Percentiles rank a stretch among this genome's conserved stretches.
Conservation (phyloP, 805 yeast species). For the Saccharomyces eubayanus region DNA sequence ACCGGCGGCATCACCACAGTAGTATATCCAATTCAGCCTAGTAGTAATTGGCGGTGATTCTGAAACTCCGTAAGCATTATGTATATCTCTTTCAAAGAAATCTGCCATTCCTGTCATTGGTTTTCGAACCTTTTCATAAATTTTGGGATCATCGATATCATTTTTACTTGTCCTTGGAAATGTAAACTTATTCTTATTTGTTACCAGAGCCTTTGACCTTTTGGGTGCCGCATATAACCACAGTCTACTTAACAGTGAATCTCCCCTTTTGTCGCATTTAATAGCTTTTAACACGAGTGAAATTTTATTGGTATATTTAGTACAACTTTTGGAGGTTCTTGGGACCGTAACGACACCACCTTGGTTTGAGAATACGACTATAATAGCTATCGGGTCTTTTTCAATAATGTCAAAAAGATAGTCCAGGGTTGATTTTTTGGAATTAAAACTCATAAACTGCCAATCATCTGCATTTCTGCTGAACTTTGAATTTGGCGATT, state of each 20-base stretch:
- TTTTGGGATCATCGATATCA: not conserved
- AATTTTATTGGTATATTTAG: constrained; percentile 37
- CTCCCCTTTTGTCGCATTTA: constrained; percentile 20
- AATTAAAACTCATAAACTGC: constrained; percentile 48
- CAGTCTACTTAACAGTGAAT: constrained; percentile 19
- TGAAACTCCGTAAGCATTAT: constrained; percentile 4
- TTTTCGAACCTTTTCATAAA: constrained; percentile 45
- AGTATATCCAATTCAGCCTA: constrained; percentile 27
- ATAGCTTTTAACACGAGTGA: constrained; percentile 31
- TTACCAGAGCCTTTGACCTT: constrained; percentile 33
- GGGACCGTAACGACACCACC: constrained; percentile 42
- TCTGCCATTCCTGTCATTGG: constrained; percentile 77
- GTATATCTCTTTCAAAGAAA: constrained; percentile 31
- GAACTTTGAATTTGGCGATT: constrained; percentile 40
- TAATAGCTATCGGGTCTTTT: constrained; percentile 24
- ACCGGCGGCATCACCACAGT: constrained; percentile 97
- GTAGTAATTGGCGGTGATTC: not conserved
- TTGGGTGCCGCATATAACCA: constrained; percentile 62
- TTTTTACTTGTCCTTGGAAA: not conserved
- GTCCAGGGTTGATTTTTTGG: constrained; percentile 11
- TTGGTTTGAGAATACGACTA: constrained; percentile 82
- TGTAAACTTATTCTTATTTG: not conserved
- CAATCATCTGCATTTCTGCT: constrained; percentile 62
- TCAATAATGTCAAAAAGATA: constrained; percentile 11
- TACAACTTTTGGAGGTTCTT: constrained; percentile 26